Percentiles rank a stretch among this genome's conserved stretches.
Conservation (phyloP, 2,329 filamentous ascomycete genomes). For the Penicillium sp. region DNA sequence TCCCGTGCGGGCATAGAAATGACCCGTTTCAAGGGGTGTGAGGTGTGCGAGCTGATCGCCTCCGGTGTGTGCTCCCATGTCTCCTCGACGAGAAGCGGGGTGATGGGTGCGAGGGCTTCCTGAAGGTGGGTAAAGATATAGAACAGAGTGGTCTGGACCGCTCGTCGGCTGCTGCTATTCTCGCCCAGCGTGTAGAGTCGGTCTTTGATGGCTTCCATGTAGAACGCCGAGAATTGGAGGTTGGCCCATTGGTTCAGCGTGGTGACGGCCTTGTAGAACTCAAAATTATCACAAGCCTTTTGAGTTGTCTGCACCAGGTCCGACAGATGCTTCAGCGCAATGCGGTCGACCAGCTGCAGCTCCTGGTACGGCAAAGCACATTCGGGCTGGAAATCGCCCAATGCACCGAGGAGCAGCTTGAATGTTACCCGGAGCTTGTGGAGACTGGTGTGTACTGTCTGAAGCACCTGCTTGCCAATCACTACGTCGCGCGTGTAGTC, state of each 20-base stretch:
- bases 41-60: slow-evolving; percentile 56
- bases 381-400: slow-evolving; percentile 56
- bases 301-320: slow-evolving; percentile 65
- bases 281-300: slow-evolving; percentile 65
- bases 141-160: slow-evolving; percentile 57
- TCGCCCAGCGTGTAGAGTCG: slow-evolving; percentile 79
- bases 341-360: slow-evolving; percentile 64
- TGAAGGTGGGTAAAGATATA: slow-evolving; percentile 69
- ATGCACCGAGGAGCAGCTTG: slow-evolving; percentile 82
- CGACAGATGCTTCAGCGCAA: slow-evolving; percentile 73
- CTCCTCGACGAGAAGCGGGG: slow-evolving; percentile 82
- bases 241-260: slow-evolving; percentile 78
- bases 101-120: slow-evolving; percentile 76
- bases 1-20: slow-evolving; percentile 29
- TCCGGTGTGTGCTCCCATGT: slow-evolving; percentile 75
- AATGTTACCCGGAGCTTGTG: slow-evolving; percentile 86
- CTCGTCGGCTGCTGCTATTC: slow-evolving; percentile 58
- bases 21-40: slow-evolving; percentile 46
- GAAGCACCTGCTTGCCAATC: slow-evolving; percentile 74
- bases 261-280: slow-evolving; percentile 77
- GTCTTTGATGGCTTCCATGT: slow-evolving; percentile 90
- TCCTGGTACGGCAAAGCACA: slow-evolving; percentile 42
- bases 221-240: slow-evolving; percentile 84
- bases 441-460: slow-evolving; percentile 71
- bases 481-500: slow-evolving; percentile 88